Evolutionary conservation across 352 stramenopile genomes (phyloP).

Genomic region (Phytophthora citrophthora): DNA sequence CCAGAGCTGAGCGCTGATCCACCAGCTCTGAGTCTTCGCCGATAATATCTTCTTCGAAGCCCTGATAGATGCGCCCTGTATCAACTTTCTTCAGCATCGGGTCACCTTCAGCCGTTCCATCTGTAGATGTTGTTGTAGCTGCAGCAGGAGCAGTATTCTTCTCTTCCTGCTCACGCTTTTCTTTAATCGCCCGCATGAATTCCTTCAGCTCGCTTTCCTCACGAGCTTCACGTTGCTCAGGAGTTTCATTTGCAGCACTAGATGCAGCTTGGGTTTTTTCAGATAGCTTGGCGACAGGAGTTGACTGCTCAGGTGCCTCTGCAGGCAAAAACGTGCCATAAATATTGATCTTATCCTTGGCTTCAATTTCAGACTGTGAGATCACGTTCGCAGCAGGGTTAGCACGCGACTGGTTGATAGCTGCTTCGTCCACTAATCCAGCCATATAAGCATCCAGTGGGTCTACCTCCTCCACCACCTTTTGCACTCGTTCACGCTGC

Average conservation of each 20-base stretch:
- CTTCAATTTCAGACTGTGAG: conserved; percentile 84
- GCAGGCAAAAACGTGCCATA: conserved; percentile 85
- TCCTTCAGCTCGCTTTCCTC: conserved; percentile 85
- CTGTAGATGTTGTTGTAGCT: neutral
- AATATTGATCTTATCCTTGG: conserved; percentile 81
- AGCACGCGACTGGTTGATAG: conserved; percentile 73
- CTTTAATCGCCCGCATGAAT: conserved; percentile 87
- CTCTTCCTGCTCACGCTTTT: conserved; percentile 70
- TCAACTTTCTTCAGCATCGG: conserved; percentile 55
- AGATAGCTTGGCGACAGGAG: neutral
- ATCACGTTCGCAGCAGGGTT: conserved; percentile 85
- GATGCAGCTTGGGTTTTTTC: conserved; percentile 1
- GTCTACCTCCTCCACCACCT: conserved; percentile 84
- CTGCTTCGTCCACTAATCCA: conserved; percentile 77
- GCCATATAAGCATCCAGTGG: conserved; percentile 90
- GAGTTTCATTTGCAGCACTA: conserved; percentile 46
- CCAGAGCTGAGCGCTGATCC: conserved; percentile 84
- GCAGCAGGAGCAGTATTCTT: conserved; percentile 17
- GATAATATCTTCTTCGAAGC: conserved; percentile 86
- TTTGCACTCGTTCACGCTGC: conserved; percentile 68
- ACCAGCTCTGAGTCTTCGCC: conserved; percentile 78
- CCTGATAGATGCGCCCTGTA: conserved; percentile 85
- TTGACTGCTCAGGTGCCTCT: conserved; percentile 25
- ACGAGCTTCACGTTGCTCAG: conserved; percentile 70
- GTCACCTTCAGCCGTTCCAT: conserved; percentile 18